phyloP scores from a whole-genome alignment of 345 rosid species.

The Excoecaria cochinchinensis region DNA sequence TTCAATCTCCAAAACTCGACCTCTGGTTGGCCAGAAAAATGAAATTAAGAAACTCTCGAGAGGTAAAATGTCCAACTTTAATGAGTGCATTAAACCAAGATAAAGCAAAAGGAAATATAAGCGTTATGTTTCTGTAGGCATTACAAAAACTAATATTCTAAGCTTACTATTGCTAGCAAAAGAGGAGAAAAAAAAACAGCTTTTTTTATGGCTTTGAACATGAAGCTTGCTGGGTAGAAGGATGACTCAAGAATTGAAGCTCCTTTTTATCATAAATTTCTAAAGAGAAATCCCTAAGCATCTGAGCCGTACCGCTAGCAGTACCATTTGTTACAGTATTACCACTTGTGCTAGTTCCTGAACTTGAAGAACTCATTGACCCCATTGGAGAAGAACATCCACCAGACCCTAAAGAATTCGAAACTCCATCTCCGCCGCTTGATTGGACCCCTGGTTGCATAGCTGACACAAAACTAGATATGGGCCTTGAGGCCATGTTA shows the following conservation, averaged over 20 bases:
- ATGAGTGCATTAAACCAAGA: no score
- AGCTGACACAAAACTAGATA: constrained; percentile 39
- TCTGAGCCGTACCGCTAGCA: constrained; percentile 20
- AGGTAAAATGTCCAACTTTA: no score
- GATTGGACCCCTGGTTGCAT: constrained; percentile 21
- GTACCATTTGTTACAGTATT: neutral
- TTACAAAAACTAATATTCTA: neutral
- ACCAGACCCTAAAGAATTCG: neutral
- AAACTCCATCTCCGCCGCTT: constrained; percentile 13
- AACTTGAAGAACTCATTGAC: constrained; percentile 18
- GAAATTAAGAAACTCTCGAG: no score
- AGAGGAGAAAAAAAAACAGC: neutral
- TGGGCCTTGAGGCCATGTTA: constrained; percentile 40
- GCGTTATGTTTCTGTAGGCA: neutral
- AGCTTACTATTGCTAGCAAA: no score
- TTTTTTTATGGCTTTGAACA: constrained; percentile 27
- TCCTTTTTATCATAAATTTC: constrained; percentile 67
- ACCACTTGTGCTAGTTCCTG: constrained; percentile 16
- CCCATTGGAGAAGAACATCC: constrained; percentile 6
- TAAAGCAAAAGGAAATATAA: neutral
- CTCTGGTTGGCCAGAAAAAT: no score
- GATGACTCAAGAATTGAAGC: constrained; percentile 58
- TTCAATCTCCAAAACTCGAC: no score
- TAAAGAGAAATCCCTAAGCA: constrained; percentile 59
- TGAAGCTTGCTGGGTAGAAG: constrained; percentile 27